Conservation (phyloP, 164 flowering plant genomes). For the Piper longum region DNA sequence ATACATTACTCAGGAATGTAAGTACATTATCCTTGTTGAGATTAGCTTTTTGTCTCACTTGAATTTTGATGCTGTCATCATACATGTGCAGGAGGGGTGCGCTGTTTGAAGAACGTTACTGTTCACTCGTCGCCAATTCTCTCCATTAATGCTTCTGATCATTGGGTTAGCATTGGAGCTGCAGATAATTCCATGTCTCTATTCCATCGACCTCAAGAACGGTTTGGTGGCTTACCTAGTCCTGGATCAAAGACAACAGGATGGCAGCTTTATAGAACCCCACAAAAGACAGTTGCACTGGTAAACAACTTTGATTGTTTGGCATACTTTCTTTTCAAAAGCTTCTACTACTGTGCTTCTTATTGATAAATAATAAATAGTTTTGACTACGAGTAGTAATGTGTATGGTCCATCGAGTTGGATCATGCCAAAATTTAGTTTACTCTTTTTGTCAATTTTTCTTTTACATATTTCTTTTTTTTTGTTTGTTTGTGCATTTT, state of each 20-base stretch:
- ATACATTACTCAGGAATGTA: too few species aligned
- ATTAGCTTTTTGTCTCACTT: not conserved
- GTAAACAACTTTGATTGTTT: constrained; percentile 19
- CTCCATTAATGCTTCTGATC: constrained; percentile 87
- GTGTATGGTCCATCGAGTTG: too few species aligned
- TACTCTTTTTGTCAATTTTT: too few species aligned
- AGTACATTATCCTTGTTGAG: too few species aligned
- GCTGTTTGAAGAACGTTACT: constrained; percentile 82
- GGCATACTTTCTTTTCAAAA: not conserved
- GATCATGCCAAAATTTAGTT: too few species aligned
- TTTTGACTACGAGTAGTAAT: too few species aligned
- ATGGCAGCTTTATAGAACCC: constrained; percentile 97
- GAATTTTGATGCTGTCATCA: too few species aligned
- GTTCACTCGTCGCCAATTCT: constrained; percentile 57
- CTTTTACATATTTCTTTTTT: too few species aligned
- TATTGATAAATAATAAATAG: too few species aligned
- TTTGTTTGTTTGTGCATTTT: not conserved
- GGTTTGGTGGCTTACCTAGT: constrained; percentile 61
- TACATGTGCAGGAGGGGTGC: constrained; percentile 56
- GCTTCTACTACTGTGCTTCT: not conserved
- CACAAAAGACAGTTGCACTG: constrained; percentile 75
- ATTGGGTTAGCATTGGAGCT: constrained; percentile 95
- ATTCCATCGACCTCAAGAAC: constrained; percentile 91
- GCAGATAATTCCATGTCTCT: constrained; percentile 99
- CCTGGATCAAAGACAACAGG: constrained; percentile 63